These are phyloP conservation scores for Mycena belliarum DNA, from an alignment of 768 basidiomycete genomes.

Conservation along the genomic window DNA sequence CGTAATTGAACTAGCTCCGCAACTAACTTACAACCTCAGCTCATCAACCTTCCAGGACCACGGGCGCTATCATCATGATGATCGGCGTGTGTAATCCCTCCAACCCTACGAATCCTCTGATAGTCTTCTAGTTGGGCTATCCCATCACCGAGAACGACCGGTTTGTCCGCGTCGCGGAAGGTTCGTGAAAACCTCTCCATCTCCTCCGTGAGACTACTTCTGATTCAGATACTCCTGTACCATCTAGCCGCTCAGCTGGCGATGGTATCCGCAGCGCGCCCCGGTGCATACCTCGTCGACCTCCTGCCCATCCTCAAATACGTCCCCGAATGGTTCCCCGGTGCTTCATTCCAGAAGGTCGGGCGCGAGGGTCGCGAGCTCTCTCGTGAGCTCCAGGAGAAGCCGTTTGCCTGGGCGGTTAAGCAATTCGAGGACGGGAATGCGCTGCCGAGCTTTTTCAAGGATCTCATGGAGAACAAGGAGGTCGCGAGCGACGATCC, in stretches of 20 bases:
- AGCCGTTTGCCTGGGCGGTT: conserved; percentile 21
- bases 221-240: background rate
- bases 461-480: conserved; percentile 17
- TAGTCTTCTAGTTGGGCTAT: conserved; percentile 9
- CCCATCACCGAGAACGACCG: conserved; percentile 19
- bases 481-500: conserved; percentile 15
- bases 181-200: background rate
- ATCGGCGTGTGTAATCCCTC: conserved; percentile 6
- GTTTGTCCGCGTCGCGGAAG: conserved; percentile 31
- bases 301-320: conserved; percentile 31
- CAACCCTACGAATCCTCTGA: background rate
- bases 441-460: conserved; percentile 22
- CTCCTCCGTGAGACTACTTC: background rate
- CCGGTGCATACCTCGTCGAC: conserved; percentile 42
- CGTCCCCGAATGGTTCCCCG: conserved; percentile 43
- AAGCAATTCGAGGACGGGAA: conserved; percentile 16
- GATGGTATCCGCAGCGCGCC: conserved; percentile 34
- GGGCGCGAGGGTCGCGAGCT: conserved; percentile 24
- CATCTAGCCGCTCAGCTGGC: conserved; percentile 28
- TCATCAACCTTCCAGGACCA: conserved; percentile 2
- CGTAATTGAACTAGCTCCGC: background rate
- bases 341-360: conserved; percentile 37
- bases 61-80: conserved; percentile 21
- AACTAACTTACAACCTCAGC: background rate
- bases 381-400: conserved; percentile 4